Percentiles rank a stretch among this genome's conserved stretches.
Conservation (phyloP, 169 alveolate species). For the Amoebophrya sp. region DNA sequence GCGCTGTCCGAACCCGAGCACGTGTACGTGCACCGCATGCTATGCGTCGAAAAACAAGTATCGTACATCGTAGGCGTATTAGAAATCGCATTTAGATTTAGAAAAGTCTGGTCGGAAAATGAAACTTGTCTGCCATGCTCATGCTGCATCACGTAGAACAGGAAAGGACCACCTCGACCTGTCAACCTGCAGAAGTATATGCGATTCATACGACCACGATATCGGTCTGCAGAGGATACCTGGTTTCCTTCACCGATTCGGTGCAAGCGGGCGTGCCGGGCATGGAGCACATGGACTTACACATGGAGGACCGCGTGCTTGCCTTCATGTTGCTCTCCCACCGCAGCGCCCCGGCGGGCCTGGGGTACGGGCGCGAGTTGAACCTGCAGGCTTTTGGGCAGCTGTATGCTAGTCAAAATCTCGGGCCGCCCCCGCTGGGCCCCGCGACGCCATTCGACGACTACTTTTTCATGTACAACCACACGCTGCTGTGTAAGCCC, state of each 20-base stretch:
- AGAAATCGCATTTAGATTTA: too few species aligned
- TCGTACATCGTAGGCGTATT: too few species aligned
- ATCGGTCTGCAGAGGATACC: too few species aligned
- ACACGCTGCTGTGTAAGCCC: slow-evolving; percentile 12
- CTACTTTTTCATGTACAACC: background rate
- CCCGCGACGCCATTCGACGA: background rate
- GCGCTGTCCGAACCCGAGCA: background rate
- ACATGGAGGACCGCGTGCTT: background rate
- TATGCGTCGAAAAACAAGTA: too few species aligned
- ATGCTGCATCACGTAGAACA: too few species aligned
- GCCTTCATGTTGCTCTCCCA: background rate
- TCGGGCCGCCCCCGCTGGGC: background rate
- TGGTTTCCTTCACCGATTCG: too few species aligned
- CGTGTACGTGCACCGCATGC: background rate
- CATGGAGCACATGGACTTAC: background rate
- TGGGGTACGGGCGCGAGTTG: background rate
- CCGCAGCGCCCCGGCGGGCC: background rate
- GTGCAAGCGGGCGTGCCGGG: too few species aligned
- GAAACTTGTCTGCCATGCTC: too few species aligned
- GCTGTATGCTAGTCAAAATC: background rate
- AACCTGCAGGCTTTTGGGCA: background rate
- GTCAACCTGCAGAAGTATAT: too few species aligned
- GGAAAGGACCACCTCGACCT: too few species aligned
- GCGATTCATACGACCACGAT: too few species aligned
- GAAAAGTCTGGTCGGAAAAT: too few species aligned